Conservation (phyloP, 192 early-diverging fungal genomes). For the Thamnidium elegans region DNA sequence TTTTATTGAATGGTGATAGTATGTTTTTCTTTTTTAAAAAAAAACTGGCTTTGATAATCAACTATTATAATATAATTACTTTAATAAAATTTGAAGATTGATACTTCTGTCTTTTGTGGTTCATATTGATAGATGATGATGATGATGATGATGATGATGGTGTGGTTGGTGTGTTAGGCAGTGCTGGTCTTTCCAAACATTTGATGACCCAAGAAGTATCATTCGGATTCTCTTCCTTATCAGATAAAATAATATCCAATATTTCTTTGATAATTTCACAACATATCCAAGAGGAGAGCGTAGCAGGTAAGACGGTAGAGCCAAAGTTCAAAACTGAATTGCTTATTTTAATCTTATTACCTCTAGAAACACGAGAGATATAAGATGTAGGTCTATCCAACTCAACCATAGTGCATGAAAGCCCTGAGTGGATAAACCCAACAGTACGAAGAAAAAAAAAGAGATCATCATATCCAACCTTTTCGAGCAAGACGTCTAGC, state of each 20-base stretch:
- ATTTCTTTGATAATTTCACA: background rate
- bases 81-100: too few relatives aligned
- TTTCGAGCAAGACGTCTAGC: background rate
- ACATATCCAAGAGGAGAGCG: background rate
- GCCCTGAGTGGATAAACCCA: background rate
- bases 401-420: background rate
- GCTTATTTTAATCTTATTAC: background rate
- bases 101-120: too few relatives aligned
- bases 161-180: too few relatives aligned
- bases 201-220: background rate
- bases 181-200: too few relatives aligned
- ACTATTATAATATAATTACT: too few relatives aligned
- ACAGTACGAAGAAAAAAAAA: slow-evolving; percentile 1
- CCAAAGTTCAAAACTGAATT: background rate
- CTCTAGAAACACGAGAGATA: background rate
- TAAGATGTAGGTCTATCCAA: background rate
- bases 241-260: background rate
- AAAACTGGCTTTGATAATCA: too few relatives aligned
- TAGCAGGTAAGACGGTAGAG: background rate
- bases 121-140: too few relatives aligned
- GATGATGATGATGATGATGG: too few relatives aligned
- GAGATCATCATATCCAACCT: background rate
- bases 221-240: background rate
- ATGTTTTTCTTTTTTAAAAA: too few relatives aligned
- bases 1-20: too few relatives aligned